These are phyloP conservation scores for Torulaspora gathmanii DNA, from an alignment of 805 yeast genomes.

Conservation along the genomic window DNA sequence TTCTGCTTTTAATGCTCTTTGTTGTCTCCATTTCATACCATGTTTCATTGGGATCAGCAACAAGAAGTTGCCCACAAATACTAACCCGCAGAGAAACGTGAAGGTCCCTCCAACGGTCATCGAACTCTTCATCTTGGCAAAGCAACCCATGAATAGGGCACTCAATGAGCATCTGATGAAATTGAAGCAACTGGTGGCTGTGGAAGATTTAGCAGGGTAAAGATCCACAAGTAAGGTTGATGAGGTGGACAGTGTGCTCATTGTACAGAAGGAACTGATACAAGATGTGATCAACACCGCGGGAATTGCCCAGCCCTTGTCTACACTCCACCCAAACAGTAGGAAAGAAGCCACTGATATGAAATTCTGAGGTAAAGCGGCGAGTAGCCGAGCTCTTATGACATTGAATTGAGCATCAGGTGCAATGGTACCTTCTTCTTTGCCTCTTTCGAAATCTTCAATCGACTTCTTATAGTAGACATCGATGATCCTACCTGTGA, in stretches of 20 bases:
- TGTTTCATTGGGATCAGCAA: slow-evolving; percentile 36
- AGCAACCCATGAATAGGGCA: slow-evolving; percentile 65
- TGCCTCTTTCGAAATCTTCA: slow-evolving; percentile 19
- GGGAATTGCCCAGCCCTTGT: slow-evolving; percentile 44
- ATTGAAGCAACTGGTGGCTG: slow-evolving; percentile 69
- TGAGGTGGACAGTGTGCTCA: slow-evolving; percentile 52
- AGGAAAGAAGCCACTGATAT: slow-evolving; percentile 42
- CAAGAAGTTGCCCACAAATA: slow-evolving; percentile 30
- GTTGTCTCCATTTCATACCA: slow-evolving; percentile 37
- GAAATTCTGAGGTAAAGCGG: slow-evolving; percentile 43
- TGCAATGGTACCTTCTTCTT: slow-evolving; percentile 25
- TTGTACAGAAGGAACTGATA: slow-evolving; percentile 52
- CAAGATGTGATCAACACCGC: slow-evolving; percentile 55
- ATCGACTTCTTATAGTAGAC: slow-evolving; percentile 40
- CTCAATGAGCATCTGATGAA: slow-evolving; percentile 64
- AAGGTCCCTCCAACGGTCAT: slow-evolving; percentile 73
- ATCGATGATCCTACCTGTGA: slow-evolving; percentile 55
- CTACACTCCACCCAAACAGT: slow-evolving; percentile 71
- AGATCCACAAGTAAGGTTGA: slow-evolving; percentile 69
- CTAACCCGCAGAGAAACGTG: slow-evolving; percentile 57
- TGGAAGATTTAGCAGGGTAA: slow-evolving; percentile 63
- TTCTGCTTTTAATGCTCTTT: slow-evolving; percentile 25
- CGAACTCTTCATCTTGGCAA: slow-evolving; percentile 51
- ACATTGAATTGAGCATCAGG: slow-evolving; percentile 44
- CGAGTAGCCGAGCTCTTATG: slow-evolving; percentile 48